A percentile compares a stretch with the other conserved stretches of the same genome.
phyloP scores from a whole-genome alignment of 2,329 filamentous ascomycete species.

The Epichloe glyceriae region DNA sequence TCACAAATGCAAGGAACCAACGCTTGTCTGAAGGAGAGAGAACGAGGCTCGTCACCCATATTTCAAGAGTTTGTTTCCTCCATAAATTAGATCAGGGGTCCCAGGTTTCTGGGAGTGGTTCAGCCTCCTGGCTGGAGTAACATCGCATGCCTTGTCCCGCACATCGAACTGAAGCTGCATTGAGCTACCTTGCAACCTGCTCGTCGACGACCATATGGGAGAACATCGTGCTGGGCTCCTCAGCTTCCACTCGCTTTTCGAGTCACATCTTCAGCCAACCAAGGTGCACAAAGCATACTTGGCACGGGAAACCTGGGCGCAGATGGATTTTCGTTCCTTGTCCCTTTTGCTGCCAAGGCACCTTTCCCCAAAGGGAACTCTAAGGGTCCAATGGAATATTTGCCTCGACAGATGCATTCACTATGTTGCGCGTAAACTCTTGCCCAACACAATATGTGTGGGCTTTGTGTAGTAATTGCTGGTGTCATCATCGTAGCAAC shows the following conservation, averaged over 20 bases:
- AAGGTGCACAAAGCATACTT: neutral
- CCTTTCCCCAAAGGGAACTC: neutral
- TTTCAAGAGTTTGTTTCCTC: neutral
- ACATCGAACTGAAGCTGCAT: no score
- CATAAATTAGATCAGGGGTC: neutral
- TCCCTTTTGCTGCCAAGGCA: neutral
- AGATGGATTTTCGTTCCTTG: neutral
- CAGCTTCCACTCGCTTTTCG: slow-evolving; percentile 4
- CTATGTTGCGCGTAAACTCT: neutral
- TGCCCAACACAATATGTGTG: neutral
- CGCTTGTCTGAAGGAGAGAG: slow-evolving; percentile 1
- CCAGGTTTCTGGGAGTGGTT: neutral
- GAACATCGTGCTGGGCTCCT: neutral
- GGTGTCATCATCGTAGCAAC: neutral
- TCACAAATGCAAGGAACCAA: slow-evolving; percentile 10
- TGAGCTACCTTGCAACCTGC: neutral
- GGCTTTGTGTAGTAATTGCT: neutral
- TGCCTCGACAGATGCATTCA: neutral
- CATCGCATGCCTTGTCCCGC: neutral
- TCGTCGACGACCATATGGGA: slow-evolving; percentile 2
- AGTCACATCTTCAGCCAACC: slow-evolving; percentile 5
- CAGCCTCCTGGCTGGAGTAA: neutral
- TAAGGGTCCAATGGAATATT: neutral
- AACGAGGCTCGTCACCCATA: neutral
- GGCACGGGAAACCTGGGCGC: neutral